These are phyloP conservation scores for Wallacemonas sp. DNA, from an alignment of 208 protist species.

Conservation along the genomic window DNA sequence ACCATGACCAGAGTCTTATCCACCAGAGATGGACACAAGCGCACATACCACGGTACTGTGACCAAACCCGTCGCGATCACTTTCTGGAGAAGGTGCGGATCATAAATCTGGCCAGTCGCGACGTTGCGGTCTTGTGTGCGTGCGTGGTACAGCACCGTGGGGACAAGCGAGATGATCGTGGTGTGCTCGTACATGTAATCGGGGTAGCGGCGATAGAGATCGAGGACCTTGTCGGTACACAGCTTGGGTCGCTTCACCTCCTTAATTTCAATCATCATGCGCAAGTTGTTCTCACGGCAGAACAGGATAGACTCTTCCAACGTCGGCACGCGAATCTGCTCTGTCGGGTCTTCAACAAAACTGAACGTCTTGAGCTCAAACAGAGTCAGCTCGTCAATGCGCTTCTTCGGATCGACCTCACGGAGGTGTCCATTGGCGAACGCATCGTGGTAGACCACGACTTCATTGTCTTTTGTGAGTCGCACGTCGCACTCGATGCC, in stretches of 20 bases:
- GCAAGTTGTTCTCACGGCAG: constrained; percentile 71
- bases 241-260: constrained; percentile 46
- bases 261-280: constrained; percentile 90
- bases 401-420: constrained; percentile 37
- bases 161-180: constrained; percentile 85
- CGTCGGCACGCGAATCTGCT: constrained; percentile 75
- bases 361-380: constrained; percentile 69
- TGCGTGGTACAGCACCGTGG: constrained; percentile 68
- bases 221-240: constrained; percentile 77
- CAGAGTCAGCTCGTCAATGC: constrained; percentile 73
- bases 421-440: constrained; percentile 44
- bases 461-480: constrained; percentile 84
- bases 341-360: constrained; percentile 65
- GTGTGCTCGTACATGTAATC: constrained; percentile 89
- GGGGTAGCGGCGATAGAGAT: constrained; percentile 79
- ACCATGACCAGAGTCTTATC: constrained; percentile 48
- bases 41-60: constrained; percentile 36
- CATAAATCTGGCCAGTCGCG: constrained; percentile 78
- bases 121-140: constrained; percentile 63
- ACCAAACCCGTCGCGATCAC: constrained; percentile 27
- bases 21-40: constrained; percentile 49
- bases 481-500: constrained; percentile 87
- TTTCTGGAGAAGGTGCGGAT: constrained; percentile 30
- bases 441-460: constrained; percentile 85
- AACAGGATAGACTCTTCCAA: constrained; percentile 85